phyloP scores from a whole-genome alignment of 1,284 basidiomycete species.

The Sporisorium exsertum region DNA sequence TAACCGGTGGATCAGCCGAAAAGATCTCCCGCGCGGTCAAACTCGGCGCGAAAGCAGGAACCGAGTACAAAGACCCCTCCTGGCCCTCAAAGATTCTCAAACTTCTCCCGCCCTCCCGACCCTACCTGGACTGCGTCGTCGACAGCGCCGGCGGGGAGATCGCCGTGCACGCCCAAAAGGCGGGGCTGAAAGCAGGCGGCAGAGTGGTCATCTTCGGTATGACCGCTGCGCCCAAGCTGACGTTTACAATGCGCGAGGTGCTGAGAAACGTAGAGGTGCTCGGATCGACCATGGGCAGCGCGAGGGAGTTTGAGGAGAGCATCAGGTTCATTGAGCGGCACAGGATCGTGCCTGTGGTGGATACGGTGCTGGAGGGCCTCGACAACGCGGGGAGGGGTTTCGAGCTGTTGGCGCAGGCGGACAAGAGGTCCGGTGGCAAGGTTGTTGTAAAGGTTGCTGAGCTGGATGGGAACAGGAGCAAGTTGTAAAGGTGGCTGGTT shows the following conservation, averaged over 20 bases:
- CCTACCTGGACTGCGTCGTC: conserved; percentile 78
- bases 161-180: conserved; percentile 74
- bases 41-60: conserved; percentile 82
- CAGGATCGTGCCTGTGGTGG: conserved; percentile 79
- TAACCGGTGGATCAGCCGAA: conserved; percentile 79
- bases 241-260: conserved; percentile 84
- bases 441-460: conserved; percentile 51
- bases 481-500: conserved; percentile 32
- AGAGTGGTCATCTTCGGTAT: conserved; percentile 76
- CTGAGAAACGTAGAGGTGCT: conserved; percentile 80
- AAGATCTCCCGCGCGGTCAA: conserved; percentile 79
- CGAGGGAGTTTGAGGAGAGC: conserved; percentile 78
- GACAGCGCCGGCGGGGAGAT: conserved; percentile 86
- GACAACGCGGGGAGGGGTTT: conserved; percentile 80
- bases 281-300: conserved; percentile 84
- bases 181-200: conserved; percentile 78
- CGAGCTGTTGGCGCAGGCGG: conserved; percentile 69
- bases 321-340: conserved; percentile 79
- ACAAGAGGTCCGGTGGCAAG: conserved; percentile 63
- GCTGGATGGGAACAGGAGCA: conserved; percentile 22
- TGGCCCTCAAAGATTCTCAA: conserved; percentile 77
- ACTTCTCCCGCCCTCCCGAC: conserved; percentile 72
- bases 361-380: conserved; percentile 79
- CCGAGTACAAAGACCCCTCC: conserved; percentile 79
- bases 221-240: conserved; percentile 76